Percentiles rank a stretch among this genome's conserved stretches.
These are phyloP conservation scores for Cymbidium sinense DNA, from an alignment of 106 monocot species.

Conservation along the genomic window DNA sequence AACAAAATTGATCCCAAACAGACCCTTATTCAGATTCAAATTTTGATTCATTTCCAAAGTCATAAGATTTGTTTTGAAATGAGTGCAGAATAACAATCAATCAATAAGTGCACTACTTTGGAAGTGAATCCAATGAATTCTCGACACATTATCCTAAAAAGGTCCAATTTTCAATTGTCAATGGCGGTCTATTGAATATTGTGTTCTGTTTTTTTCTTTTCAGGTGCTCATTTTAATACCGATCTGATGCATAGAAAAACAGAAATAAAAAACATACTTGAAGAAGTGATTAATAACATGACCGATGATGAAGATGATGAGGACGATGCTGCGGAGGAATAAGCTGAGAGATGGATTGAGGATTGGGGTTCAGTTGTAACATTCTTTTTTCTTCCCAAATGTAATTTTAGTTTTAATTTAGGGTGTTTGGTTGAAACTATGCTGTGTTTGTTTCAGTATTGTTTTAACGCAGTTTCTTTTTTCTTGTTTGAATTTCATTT, in stretches of 20 bases:
- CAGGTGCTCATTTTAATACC: constrained; percentile 65
- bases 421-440: background rate
- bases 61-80: no score
- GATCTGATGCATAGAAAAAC: constrained; percentile 79
- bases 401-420: background rate
- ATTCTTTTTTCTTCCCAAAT: background rate
- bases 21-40: no score
- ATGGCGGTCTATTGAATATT: background rate
- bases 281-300: constrained; percentile 89
- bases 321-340: background rate
- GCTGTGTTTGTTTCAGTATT: background rate
- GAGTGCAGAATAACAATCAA: no score
- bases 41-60: no score
- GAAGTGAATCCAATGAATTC: no score
- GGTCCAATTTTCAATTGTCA: background rate
- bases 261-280: constrained; percentile 73
- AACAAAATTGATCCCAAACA: no score
- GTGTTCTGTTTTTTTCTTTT: background rate
- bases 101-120: no score
- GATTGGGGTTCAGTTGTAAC: background rate
- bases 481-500: constrained; percentile 1
- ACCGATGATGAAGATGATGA: constrained; percentile 45
- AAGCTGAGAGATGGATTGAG: background rate
- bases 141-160: no score
- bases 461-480: background rate